phyloP scores from a whole-genome alignment of 2,329 filamentous ascomycete genomes.

The Emericellopsis cladophorae region DNA sequence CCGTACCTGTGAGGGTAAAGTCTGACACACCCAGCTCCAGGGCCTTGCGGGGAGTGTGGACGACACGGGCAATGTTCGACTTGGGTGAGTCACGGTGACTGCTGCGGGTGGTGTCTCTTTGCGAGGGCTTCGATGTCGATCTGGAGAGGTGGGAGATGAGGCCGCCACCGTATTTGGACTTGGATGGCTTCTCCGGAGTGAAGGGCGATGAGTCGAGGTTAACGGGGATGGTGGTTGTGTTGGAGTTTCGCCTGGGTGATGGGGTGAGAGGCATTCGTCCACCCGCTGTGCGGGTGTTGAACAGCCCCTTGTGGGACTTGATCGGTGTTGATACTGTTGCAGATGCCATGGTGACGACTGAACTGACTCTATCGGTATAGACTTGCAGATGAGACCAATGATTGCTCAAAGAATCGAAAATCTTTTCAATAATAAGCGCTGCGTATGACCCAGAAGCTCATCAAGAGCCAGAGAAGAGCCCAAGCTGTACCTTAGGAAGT shows the following conservation, averaged over 20 bases:
- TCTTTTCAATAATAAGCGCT: neutral
- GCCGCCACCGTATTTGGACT: slow-evolving; percentile 72
- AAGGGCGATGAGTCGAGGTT: slow-evolving; percentile 60
- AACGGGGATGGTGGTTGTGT: slow-evolving; percentile 32
- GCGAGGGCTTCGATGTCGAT: slow-evolving; percentile 25
- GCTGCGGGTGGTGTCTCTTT: slow-evolving; percentile 30
- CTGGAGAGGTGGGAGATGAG: slow-evolving; percentile 69
- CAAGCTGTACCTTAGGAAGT: slow-evolving; percentile 3
- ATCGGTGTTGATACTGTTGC: slow-evolving; percentile 75
- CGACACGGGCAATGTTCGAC: slow-evolving; percentile 77
- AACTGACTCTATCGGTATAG: slow-evolving; percentile 7
- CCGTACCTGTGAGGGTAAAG: slow-evolving; percentile 76
- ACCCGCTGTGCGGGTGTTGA: slow-evolving; percentile 84
- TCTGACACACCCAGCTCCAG: slow-evolving; percentile 88
- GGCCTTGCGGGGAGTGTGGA: slow-evolving; percentile 65
- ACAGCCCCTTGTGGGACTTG: slow-evolving; percentile 89
- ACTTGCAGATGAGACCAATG: neutral
- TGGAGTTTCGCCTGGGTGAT: slow-evolving; percentile 61
- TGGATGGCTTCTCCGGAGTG: slow-evolving; percentile 55
- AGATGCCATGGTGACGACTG: slow-evolving; percentile 58
- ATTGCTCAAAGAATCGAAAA: neutral
- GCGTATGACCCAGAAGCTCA: neutral
- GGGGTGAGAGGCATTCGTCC: slow-evolving; percentile 91
- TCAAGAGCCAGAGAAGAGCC: slow-evolving; percentile 6
- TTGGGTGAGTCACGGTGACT: slow-evolving; percentile 80